Evolutionary conservation across 2,329 filamentous ascomycete species (phyloP).

Genomic region (Lachnellula arida): DNA sequence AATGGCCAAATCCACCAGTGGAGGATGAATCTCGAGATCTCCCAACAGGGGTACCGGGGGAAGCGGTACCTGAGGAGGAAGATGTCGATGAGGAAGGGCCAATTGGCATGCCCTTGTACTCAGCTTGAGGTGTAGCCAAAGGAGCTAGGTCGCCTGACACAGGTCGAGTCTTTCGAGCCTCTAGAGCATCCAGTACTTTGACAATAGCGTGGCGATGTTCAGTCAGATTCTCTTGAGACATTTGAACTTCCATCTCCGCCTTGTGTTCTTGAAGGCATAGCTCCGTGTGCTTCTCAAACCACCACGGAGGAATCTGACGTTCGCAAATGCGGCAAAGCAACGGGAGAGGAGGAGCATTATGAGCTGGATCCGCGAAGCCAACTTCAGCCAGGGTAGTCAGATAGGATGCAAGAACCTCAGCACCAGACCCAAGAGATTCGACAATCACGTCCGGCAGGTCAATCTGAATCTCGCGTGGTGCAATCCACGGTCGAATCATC

Average conservation of each 20-base stretch:
- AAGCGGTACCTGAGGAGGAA: constrained; percentile 66
- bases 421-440: constrained; percentile 88
- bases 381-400: constrained; percentile 84
- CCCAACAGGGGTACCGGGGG: constrained; percentile 65
- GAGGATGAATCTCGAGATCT: constrained; percentile 67
- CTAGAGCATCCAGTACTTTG: constrained; percentile 87
- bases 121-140: constrained; percentile 53
- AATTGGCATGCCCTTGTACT: constrained; percentile 86
- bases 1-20: constrained; percentile 67
- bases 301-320: constrained; percentile 95
- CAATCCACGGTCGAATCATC: constrained; percentile 93
- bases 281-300: constrained; percentile 99
- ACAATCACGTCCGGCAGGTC: constrained; percentile 86
- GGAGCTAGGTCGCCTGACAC: constrained; percentile 46
- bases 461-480: constrained; percentile 89
- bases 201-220: constrained; percentile 95
- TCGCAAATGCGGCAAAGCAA: constrained; percentile 97
- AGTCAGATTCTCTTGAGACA: constrained; percentile 85
- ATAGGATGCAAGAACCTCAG: constrained; percentile 90
- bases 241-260: constrained; percentile 96
- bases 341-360: constrained; percentile 74
- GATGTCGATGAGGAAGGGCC: constrained; percentile 65
- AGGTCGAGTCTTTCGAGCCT: constrained; percentile 68
- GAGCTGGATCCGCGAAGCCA: constrained; percentile 67
- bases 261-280: constrained; percentile 92